Conservation (phyloP, 345 rosid genomes). For the Salix koriyanagi region DNA sequence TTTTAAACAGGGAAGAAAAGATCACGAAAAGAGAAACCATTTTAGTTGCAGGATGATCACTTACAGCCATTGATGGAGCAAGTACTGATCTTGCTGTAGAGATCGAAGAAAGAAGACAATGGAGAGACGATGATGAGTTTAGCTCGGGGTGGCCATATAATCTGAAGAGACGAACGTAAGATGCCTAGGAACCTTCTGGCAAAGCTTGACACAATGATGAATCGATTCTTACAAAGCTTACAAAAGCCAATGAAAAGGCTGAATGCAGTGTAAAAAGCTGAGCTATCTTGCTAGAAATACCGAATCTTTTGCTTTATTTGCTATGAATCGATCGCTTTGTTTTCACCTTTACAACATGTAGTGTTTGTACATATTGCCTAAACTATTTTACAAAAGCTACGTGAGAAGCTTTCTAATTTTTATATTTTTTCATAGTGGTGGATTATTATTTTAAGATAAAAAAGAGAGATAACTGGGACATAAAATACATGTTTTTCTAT, state of each 20-base stretch:
- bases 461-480: too few species aligned
- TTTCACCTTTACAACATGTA: background rate
- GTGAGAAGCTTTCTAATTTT: too few species aligned
- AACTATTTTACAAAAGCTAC: background rate
- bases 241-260: background rate
- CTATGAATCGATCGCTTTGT: background rate
- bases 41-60: background rate
- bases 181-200: background rate
- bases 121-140: background rate
- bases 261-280: background rate
- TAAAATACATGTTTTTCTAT: too few species aligned
- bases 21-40: too few species aligned
- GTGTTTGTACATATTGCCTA: background rate
- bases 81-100: background rate
- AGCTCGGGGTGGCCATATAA: background rate
- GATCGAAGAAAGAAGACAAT: background rate
- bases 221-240: background rate
- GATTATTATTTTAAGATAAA: too few species aligned
- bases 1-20: too few species aligned
- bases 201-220: background rate
- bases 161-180: background rate
- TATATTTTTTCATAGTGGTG: too few species aligned
- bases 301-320: background rate
- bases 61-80: conserved; percentile 6
- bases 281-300: background rate